phyloP scores from a whole-genome alignment of 441 rosid species.

The Jatropha podagrica region DNA sequence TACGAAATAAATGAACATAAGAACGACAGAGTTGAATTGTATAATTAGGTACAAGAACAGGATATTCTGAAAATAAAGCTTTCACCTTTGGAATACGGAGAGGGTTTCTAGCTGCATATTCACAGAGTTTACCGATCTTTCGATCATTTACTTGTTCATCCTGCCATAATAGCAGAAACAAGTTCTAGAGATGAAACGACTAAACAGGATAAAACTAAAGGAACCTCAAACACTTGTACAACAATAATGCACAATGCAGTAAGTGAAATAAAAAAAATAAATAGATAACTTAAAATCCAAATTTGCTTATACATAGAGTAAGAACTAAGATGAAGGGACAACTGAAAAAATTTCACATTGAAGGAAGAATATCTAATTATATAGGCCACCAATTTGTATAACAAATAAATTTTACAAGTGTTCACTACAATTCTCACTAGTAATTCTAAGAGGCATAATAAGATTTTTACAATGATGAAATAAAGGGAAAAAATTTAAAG shows the following conservation, averaged over 20 bases:
- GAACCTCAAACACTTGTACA: background rate
- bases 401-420: background rate
- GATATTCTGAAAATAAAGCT: slow-evolving; percentile 2
- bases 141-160: slow-evolving; percentile 71
- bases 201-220: background rate
- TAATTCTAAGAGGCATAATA: too few species aligned
- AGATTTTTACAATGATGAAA: too few species aligned
- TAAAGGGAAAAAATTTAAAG: too few species aligned
- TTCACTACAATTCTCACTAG: too few species aligned
- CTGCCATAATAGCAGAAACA: slow-evolving; percentile 37
- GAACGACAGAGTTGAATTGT: background rate
- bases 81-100: slow-evolving; percentile 82
- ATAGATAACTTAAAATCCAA: background rate
- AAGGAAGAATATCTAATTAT: background rate
- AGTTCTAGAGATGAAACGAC: background rate
- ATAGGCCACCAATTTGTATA: background rate
- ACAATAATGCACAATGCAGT: background rate
- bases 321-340: background rate
- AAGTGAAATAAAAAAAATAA: too few species aligned
- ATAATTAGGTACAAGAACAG: background rate
- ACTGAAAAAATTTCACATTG: background rate
- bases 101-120: slow-evolving; percentile 83
- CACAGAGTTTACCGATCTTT: slow-evolving; percentile 74
- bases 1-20: background rate
- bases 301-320: background rate